A percentile compares a stretch with the other conserved stretches of the same genome.
phyloP scores from a whole-genome alignment of 441 rosid genomes.

The Biscutella auriculata region DNA sequence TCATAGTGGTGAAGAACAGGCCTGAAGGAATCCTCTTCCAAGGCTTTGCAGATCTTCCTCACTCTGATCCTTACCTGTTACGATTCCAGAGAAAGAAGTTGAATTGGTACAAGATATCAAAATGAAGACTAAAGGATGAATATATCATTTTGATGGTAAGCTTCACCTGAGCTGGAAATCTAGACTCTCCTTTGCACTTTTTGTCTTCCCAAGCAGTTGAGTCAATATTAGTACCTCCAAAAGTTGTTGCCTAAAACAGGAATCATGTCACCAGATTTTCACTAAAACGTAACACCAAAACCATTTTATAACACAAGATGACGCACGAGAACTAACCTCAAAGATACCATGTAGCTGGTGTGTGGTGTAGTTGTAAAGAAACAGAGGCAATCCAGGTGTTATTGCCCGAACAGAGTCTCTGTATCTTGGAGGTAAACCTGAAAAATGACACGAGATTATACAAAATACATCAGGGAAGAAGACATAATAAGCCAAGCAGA shows the following conservation, averaged over 20 bases:
- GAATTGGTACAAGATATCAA: background rate
- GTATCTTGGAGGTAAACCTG: conserved; percentile 94
- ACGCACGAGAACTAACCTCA: conserved; percentile 47
- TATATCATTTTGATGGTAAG: background rate
- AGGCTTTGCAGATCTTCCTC: conserved; percentile 75
- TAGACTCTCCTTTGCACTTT: conserved; percentile 94
- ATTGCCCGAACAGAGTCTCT: conserved; percentile 96
- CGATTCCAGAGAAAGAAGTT: background rate
- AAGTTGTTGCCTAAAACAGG: conserved; percentile 60
- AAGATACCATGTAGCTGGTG: conserved; percentile 96
- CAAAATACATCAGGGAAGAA: background rate
- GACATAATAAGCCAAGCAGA: background rate
- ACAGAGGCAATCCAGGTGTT: conserved; percentile 89
- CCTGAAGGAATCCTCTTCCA: conserved; percentile 96
- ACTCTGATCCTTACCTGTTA: conserved; percentile 72
- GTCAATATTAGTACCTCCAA: conserved; percentile 95
- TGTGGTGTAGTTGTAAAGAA: conserved; percentile 94
- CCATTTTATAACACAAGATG: background rate
- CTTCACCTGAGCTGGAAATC: conserved; percentile 95
- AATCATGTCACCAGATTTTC: background rate
- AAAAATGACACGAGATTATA: conserved; percentile 1
- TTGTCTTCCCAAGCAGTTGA: conserved; percentile 99
- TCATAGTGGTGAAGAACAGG: conserved; percentile 96
- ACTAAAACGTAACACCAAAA: background rate
- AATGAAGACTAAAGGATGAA: background rate